Evolutionary conservation across 306 rosid species (phyloP).

Genomic region (Crotalaria pallida): DNA sequence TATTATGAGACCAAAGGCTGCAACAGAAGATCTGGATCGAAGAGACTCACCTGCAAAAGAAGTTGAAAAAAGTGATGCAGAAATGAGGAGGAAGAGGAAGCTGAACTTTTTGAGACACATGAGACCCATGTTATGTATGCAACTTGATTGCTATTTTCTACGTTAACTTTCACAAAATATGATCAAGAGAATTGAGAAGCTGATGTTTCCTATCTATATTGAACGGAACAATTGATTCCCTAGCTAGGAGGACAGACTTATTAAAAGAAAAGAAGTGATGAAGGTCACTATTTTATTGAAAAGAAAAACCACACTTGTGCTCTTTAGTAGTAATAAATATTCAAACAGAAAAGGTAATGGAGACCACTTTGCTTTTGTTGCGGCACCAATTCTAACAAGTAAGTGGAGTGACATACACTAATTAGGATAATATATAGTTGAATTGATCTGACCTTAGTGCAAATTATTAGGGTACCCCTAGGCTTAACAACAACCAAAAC

Average conservation of each 20-base stretch:
- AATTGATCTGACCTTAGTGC: slow-evolving; percentile 31
- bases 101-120: slow-evolving; percentile 43
- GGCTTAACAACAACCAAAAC: slow-evolving; percentile 17
- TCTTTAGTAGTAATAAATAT: slow-evolving; percentile 27
- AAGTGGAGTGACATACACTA: slow-evolving; percentile 43
- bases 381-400: slow-evolving; percentile 58
- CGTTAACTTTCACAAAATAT: slow-evolving; percentile 24
- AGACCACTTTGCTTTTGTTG: slow-evolving; percentile 77
- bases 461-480: slow-evolving; percentile 45
- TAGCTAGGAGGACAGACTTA: slow-evolving; percentile 7
- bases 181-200: slow-evolving; percentile 18
- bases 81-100: slow-evolving; percentile 50
- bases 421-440: slow-evolving; percentile 25
- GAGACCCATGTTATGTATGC: slow-evolving; percentile 34
- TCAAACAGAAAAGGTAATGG: slow-evolving; percentile 44
- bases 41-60: slow-evolving; percentile 57
- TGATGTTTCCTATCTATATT: slow-evolving; percentile 35
- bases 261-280: slow-evolving; percentile 19
- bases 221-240: slow-evolving; percentile 17
- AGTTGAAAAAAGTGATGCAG: slow-evolving; percentile 53
- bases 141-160: slow-evolving; percentile 11
- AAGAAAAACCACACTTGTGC: slow-evolving; percentile 3
- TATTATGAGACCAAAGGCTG: slow-evolving; percentile 27
- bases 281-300: slow-evolving; percentile 34
- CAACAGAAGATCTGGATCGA: slow-evolving; percentile 14